These are phyloP conservation scores for Fusarium hostae DNA, from an alignment of 2,329 filamentous ascomycete genomes.

Conservation along the genomic window DNA sequence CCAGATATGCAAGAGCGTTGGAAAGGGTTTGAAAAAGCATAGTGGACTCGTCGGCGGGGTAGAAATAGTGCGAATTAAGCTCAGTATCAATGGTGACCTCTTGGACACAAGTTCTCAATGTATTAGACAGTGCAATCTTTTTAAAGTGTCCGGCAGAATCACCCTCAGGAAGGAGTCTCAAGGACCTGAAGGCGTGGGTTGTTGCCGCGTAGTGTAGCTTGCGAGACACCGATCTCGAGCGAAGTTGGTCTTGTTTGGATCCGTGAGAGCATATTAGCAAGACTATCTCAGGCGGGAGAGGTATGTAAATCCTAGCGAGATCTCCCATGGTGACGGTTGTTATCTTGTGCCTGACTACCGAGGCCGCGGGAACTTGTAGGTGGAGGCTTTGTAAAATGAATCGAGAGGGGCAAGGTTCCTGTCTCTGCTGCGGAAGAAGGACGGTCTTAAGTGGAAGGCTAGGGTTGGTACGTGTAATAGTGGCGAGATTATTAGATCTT, in stretches of 20 bases:
- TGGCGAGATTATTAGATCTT: too few relatives aligned
- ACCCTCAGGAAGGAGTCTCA: neutral
- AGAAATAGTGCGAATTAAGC: neutral
- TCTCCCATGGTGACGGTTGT: neutral
- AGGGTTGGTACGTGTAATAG: too few relatives aligned
- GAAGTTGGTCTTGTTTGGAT: neutral
- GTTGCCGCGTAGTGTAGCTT: slow-evolving; percentile 44
- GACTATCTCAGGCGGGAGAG: neutral
- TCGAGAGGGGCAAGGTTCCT: too few relatives aligned
- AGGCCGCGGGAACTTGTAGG: too few relatives aligned
- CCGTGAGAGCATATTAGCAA: neutral
- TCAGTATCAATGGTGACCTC: slow-evolving; percentile 11
- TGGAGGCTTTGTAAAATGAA: too few relatives aligned
- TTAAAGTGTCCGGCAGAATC: neutral
- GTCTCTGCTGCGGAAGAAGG: too few relatives aligned
- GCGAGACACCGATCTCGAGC: slow-evolving; percentile 46
- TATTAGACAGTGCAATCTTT: neutral
- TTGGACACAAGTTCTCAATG: neutral
- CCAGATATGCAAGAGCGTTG: neutral
- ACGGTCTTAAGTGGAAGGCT: too few relatives aligned
- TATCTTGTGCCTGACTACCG: too few relatives aligned
- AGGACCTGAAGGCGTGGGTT: neutral
- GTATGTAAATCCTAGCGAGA: fast-evolving
- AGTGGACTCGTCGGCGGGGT: neutral
- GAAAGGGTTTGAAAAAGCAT: neutral